These are phyloP conservation scores for Tillandsia fasciculata DNA, from an alignment of 176 grass and related monocot genomes.

Conservation along the genomic window DNA sequence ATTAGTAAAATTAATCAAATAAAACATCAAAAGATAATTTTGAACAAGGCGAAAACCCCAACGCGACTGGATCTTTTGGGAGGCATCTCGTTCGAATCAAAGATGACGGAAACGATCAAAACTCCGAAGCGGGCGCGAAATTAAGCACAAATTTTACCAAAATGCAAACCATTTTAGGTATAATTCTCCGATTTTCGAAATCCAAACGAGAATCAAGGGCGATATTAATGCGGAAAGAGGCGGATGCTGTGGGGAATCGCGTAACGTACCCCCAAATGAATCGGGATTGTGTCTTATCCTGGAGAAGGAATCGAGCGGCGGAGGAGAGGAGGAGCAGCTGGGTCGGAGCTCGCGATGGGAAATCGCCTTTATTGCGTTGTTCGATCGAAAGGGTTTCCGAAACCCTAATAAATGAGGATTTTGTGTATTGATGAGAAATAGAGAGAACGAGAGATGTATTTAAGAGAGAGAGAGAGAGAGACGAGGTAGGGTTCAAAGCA, in stretches of 20 bases:
- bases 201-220: background rate
- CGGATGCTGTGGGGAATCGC: background rate
- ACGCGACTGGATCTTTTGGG: conserved; percentile 14
- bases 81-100: conserved; percentile 16
- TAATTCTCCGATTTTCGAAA: background rate
- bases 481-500: no score
- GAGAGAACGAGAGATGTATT: no score
- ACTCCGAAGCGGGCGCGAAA: background rate
- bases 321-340: conserved; percentile 1
- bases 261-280: conserved; percentile 11
- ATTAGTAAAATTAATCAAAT: conserved; percentile 1
- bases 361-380: background rate
- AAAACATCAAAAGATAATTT: background rate
- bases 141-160: background rate
- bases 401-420: no score
- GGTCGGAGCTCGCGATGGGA: background rate
- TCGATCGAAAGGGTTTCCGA: background rate
- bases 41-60: conserved; percentile 6
- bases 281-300: background rate
- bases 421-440: no score
- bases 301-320: conserved; percentile 16
- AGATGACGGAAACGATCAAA: conserved; percentile 8
- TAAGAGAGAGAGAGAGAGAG: no score
- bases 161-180: background rate
- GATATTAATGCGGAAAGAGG: conserved; percentile 20